These are phyloP conservation scores for Aspergillus melleus DNA, from an alignment of 2,329 filamentous ascomycete species.

Conservation along the genomic window DNA sequence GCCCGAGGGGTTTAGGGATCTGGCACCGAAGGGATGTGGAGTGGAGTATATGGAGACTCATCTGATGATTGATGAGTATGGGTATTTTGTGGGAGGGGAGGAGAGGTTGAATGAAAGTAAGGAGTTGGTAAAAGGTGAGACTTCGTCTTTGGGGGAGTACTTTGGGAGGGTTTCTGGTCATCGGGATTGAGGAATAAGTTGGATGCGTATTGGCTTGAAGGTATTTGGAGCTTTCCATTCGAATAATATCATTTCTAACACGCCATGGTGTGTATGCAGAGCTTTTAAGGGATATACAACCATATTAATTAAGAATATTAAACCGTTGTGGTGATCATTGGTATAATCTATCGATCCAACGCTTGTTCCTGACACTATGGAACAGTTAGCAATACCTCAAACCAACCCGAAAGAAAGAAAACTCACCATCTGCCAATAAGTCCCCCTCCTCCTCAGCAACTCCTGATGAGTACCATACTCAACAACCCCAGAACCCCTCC, in stretches of 20 bases:
- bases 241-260: too few species aligned
- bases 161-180: background rate
- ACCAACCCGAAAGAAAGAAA: background rate
- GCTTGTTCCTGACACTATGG: background rate
- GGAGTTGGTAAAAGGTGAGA: background rate
- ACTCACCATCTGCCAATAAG: constrained; percentile 58
- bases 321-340: too few species aligned
- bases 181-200: too few species aligned
- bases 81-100: background rate
- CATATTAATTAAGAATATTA: too few species aligned
- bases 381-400: background rate
- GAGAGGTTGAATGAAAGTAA: background rate
- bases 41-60: background rate
- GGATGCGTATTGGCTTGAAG: too few species aligned
- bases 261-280: too few species aligned
- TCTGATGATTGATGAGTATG: background rate
- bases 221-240: too few species aligned
- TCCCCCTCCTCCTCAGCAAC: constrained; percentile 50
- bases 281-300: too few species aligned
- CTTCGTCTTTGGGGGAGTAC: background rate
- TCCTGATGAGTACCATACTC: constrained; percentile 62
- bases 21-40: background rate
- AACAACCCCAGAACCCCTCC: constrained; percentile 47
- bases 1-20: background rate
- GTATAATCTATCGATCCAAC: background rate